phyloP scores from a whole-genome alignment of 352 stramenopile genomes.

The Pythium vanterpoolii region DNA sequence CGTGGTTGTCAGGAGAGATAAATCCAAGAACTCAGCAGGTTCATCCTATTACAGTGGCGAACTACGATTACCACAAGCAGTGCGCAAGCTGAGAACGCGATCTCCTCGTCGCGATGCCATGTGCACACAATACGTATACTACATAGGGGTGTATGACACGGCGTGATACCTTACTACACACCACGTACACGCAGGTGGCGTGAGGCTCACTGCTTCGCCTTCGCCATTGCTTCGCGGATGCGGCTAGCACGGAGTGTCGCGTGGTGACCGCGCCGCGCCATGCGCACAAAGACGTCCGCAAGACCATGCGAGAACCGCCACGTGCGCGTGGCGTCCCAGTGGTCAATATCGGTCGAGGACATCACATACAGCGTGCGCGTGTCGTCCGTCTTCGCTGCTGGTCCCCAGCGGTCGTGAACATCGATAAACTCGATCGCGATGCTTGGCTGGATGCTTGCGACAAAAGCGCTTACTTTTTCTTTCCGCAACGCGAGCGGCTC shows the following conservation, averaged over 20 bases:
- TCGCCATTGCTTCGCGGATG: not conserved
- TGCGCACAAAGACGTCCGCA: not conserved
- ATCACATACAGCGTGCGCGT: slow-evolving; percentile 70
- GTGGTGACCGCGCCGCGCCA: not conserved
- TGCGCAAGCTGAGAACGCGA: too few relatives aligned
- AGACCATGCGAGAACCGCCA: not conserved
- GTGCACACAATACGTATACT: too few relatives aligned
- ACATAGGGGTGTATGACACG: too few relatives aligned
- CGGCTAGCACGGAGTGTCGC: not conserved
- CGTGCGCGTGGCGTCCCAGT: not conserved
- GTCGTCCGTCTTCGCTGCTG: slow-evolving; percentile 49
- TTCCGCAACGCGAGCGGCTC: slow-evolving; percentile 58
- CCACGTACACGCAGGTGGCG: not conserved
- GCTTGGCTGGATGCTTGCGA: slow-evolving; percentile 60
- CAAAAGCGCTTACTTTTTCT: slow-evolving; percentile 49
- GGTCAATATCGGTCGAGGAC: slow-evolving; percentile 26
- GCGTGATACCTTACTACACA: too few relatives aligned
- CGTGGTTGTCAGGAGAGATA: too few relatives aligned
- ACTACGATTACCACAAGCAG: too few relatives aligned
- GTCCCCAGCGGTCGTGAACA: slow-evolving; percentile 82
- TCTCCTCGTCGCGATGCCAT: too few relatives aligned
- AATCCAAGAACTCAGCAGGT: too few relatives aligned
- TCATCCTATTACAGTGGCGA: too few relatives aligned
- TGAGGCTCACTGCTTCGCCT: not conserved
- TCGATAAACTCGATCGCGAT: slow-evolving; percentile 64